phyloP scores from a whole-genome alignment of 257 asterid species.

The Thymus quinquecostatus region DNA sequence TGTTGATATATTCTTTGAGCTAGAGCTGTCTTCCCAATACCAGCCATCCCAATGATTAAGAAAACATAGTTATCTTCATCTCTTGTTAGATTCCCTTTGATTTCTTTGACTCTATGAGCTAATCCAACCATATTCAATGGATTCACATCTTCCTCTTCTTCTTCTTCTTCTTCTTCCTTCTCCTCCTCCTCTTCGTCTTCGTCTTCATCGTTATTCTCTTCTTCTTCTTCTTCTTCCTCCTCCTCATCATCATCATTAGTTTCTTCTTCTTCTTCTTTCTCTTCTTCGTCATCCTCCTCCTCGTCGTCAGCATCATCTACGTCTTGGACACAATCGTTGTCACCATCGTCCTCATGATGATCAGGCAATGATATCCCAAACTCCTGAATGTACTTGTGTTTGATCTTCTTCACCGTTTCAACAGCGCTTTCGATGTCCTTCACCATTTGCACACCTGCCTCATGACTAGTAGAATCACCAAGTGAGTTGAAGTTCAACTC shows the following conservation, averaged over 20 bases:
- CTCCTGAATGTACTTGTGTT: neutral
- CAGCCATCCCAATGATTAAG: neutral
- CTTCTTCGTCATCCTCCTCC: neutral
- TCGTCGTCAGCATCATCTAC: neutral
- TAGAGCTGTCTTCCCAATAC: neutral
- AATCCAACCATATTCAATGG: neutral
- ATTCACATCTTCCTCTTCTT: neutral
- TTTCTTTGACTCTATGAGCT: neutral
- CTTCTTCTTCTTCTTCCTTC: neutral
- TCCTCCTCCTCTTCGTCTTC: neutral
- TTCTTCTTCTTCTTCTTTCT: neutral
- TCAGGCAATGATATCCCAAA: neutral
- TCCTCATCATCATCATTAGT: neutral
- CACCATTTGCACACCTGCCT: neutral
- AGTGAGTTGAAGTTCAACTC: neutral
- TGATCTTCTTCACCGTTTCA: neutral
- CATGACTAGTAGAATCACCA: neutral
- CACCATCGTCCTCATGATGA: neutral
- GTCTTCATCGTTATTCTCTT: no score
- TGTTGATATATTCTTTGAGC: neutral
- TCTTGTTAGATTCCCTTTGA: neutral
- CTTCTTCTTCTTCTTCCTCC: neutral
- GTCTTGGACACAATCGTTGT: neutral
- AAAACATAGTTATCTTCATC: neutral
- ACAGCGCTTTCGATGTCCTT: neutral